Percentiles rank a stretch among this genome's conserved stretches.
Evolutionary conservation across 371 early-diverging fungal species (phyloP).

Genomic region (Lichtheimia ornata): DNA sequence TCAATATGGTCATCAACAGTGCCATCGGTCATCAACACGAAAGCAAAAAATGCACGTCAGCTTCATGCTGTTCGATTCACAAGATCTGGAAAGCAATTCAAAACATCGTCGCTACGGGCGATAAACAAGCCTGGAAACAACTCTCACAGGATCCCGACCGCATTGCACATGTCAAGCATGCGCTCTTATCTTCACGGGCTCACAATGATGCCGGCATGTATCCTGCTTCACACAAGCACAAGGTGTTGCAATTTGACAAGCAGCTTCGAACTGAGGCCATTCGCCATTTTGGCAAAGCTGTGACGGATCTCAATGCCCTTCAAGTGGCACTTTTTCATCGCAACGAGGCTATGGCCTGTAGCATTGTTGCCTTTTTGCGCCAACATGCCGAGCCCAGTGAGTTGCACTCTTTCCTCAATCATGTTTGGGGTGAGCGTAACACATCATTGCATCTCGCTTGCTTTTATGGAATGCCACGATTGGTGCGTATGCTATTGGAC

Average conservation of each 20-base stretch:
- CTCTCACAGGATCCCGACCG: constrained; percentile 12
- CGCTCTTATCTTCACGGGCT: constrained; percentile 11
- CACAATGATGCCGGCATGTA: constrained; percentile 18
- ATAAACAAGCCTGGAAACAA: constrained; percentile 13
- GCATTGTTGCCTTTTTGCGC: constrained; percentile 12
- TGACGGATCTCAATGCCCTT: constrained; percentile 22
- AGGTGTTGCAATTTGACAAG: constrained; percentile 20
- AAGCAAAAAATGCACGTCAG: constrained; percentile 13
- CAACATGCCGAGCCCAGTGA: constrained; percentile 11
- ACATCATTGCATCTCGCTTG: constrained; percentile 72
- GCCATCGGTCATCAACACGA: constrained; percentile 19
- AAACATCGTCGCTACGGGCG: constrained; percentile 12
- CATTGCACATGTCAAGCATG: constrained; percentile 15
- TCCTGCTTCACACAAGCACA: constrained; percentile 24
- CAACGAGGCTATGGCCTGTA: constrained; percentile 16
- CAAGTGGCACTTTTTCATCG: constrained; percentile 25
- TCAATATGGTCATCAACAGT: constrained; percentile 6
- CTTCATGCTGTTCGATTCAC: constrained; percentile 17
- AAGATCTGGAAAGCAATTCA: constrained; percentile 26
- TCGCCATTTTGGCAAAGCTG: constrained; percentile 19
- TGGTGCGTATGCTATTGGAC: constrained; percentile 61
- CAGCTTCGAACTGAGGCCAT: constrained; percentile 7
- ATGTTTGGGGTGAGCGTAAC: constrained; percentile 70
- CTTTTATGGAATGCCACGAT: constrained; percentile 69
- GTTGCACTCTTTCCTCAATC: constrained; percentile 54